These are phyloP conservation scores for Trichoderma polysporum DNA, from an alignment of 2,329 filamentous ascomycete genomes.

Conservation along the genomic window DNA sequence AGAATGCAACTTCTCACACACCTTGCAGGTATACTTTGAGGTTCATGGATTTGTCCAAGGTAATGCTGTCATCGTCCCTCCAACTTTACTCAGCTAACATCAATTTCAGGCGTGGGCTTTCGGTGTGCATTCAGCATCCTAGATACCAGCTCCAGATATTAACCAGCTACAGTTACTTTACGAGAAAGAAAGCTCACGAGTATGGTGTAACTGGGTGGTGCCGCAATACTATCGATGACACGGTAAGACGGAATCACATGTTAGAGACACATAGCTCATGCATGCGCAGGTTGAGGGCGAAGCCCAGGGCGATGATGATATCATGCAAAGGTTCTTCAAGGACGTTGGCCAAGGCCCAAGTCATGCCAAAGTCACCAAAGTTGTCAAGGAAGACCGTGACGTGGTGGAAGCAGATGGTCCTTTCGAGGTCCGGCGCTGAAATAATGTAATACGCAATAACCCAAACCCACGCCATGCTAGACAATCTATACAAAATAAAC, in stretches of 20 bases:
- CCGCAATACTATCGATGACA: slow-evolving; percentile 56
- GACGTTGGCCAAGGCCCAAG: slow-evolving; percentile 74
- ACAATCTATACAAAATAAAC: background rate
- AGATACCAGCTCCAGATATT: background rate
- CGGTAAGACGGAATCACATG: slow-evolving; percentile 38
- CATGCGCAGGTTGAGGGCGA: slow-evolving; percentile 76
- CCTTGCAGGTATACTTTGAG: slow-evolving; percentile 56
- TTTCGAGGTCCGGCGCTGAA: slow-evolving; percentile 57
- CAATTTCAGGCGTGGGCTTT: slow-evolving; percentile 53
- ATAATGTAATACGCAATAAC: background rate
- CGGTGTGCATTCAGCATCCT: slow-evolving; percentile 38
- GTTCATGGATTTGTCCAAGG: slow-evolving; percentile 68
- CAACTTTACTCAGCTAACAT: slow-evolving; percentile 29
- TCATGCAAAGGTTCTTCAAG: slow-evolving; percentile 68
- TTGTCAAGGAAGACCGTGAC: slow-evolving; percentile 68
- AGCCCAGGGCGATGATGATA: slow-evolving; percentile 70
- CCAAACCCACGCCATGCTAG: background rate
- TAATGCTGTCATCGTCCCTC: slow-evolving; percentile 31
- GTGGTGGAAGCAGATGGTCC: slow-evolving; percentile 64
- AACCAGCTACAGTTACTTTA: slow-evolving; percentile 48
- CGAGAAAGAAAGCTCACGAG: slow-evolving; percentile 51
- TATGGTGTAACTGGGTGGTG: slow-evolving; percentile 61
- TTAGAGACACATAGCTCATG: background rate
- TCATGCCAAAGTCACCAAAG: slow-evolving; percentile 68
- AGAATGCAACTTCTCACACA: background rate